These are phyloP conservation scores for Arthrobotrys conoides DNA, from an alignment of 2,329 filamentous ascomycete species.

Conservation along the genomic window DNA sequence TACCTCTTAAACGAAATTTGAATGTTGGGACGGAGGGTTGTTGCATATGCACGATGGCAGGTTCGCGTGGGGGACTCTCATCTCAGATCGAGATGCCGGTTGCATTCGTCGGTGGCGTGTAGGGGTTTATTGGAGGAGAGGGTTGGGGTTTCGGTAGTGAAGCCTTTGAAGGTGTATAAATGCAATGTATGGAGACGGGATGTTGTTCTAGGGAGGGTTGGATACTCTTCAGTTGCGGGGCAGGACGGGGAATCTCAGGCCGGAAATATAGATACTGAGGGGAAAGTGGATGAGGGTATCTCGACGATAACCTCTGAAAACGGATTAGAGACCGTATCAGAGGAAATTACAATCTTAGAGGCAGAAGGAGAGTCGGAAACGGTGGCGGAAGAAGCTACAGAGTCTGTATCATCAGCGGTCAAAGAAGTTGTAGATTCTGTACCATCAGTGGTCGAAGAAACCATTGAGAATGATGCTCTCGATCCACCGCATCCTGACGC, in stretches of 20 bases:
- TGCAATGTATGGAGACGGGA: background rate
- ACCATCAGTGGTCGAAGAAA: background rate
- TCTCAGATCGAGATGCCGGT: constrained; percentile 40
- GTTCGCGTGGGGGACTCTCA: constrained; percentile 18
- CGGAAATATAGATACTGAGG: background rate
- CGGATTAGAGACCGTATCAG: background rate
- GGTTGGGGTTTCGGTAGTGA: background rate
- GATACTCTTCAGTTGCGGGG: constrained; percentile 13
- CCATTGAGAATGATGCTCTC: background rate
- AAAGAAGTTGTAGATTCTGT: background rate
- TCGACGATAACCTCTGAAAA: background rate
- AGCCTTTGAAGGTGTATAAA: background rate
- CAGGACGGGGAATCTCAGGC: background rate
- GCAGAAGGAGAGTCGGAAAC: background rate
- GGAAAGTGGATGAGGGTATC: background rate
- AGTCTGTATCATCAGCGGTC: background rate
- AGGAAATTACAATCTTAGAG: background rate
- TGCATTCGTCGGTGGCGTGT: constrained; percentile 18
- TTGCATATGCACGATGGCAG: constrained; percentile 43
- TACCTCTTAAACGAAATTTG: constrained; percentile 14
- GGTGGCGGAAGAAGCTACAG: background rate
- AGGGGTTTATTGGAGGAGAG: constrained; percentile 6
- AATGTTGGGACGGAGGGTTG: constrained; percentile 55
- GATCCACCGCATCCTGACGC: background rate
- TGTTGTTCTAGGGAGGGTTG: background rate